phyloP scores from a whole-genome alignment of 148 eudicot species.

The Rheum nobile region DNA sequence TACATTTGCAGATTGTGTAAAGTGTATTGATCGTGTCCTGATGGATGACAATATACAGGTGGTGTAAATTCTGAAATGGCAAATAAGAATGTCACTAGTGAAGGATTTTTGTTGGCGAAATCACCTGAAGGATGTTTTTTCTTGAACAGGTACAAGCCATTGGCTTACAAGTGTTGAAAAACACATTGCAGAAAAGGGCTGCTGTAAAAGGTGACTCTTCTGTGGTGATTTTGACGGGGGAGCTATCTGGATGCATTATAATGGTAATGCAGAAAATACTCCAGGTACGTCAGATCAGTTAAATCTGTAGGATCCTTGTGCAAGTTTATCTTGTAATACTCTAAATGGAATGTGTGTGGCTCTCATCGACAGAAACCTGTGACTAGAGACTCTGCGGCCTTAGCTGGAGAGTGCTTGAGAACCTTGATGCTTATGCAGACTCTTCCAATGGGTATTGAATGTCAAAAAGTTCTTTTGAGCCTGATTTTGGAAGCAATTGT shows the following conservation, averaged over 20 bases:
- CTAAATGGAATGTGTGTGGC: constrained; percentile 11
- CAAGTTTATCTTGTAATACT: constrained; percentile 11
- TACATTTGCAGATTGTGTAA: constrained; percentile 34
- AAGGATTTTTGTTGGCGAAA: neutral
- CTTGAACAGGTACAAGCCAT: constrained; percentile 57
- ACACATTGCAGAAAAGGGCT: constrained; percentile 41
- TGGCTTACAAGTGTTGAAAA: constrained; percentile 72
- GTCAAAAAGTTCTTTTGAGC: constrained; percentile 55
- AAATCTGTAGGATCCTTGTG: neutral
- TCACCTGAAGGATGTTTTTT: constrained; percentile 13
- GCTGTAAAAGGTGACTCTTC: constrained; percentile 39
- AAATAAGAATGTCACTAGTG: neutral
- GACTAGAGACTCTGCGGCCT: constrained; percentile 55
- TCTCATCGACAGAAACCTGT: constrained; percentile 46
- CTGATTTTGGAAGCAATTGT: constrained; percentile 71
- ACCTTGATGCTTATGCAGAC: constrained; percentile 80
- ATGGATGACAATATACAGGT: constrained; percentile 59
- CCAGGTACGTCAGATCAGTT: constrained; percentile 31
- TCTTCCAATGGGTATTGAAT: constrained; percentile 48
- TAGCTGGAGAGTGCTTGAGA: constrained; percentile 80
- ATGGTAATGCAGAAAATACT: constrained; percentile 33
- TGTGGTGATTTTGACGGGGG: constrained; percentile 51
- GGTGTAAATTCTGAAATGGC: constrained; percentile 1
- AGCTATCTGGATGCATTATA: constrained; percentile 47
- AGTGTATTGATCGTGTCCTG: constrained; percentile 42